Conservation (phyloP, 495 filamentous ascomycete species). For the Niebla homalea region DNA sequence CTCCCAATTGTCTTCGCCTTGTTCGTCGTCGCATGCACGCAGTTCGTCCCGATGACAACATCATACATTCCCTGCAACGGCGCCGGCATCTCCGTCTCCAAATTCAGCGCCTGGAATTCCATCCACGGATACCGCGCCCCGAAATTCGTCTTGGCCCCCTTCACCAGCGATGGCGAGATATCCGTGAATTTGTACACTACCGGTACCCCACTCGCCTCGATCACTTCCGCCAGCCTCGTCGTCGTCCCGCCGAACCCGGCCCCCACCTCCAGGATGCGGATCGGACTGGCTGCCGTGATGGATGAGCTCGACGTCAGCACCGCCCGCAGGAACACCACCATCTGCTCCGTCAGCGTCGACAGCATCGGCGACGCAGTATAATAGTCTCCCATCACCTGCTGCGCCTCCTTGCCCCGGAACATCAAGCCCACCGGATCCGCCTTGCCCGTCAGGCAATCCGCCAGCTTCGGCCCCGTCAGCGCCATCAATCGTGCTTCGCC, state of each 20-base stretch:
- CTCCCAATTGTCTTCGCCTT: constrained; percentile 19
- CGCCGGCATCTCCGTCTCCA: constrained; percentile 16
- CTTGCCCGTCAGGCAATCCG: constrained; percentile 19
- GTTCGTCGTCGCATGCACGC: constrained; percentile 35
- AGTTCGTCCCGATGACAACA: constrained; percentile 35
- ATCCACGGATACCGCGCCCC: constrained; percentile 12
- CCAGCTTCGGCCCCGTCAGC: constrained; percentile 19
- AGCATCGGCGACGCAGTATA: constrained; percentile 20
- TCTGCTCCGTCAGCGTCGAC: constrained; percentile 15
- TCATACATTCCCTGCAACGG: constrained; percentile 18
- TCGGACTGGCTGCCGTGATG: constrained; percentile 2
- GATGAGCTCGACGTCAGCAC: constrained; percentile 2
- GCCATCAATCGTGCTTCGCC: constrained; percentile 17
- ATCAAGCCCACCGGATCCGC: constrained; percentile 18
- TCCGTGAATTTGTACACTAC: constrained; percentile 30
- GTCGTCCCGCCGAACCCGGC: constrained; percentile 21
- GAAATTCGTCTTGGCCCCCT: constrained; percentile 16
- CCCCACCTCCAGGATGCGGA: constrained; percentile 19
- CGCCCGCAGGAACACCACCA: constrained; percentile 15
- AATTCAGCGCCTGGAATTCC: constrained; percentile 17
- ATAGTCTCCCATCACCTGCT: constrained; percentile 16
- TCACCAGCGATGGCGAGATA: constrained; percentile 20
- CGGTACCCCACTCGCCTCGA: constrained; percentile 5
- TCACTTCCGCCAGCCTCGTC: constrained; percentile 7
- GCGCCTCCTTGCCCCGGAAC: constrained; percentile 15